These are phyloP conservation scores for Trichoderma gamsii DNA, from an alignment of 495 filamentous ascomycete species.

Conservation along the genomic window DNA sequence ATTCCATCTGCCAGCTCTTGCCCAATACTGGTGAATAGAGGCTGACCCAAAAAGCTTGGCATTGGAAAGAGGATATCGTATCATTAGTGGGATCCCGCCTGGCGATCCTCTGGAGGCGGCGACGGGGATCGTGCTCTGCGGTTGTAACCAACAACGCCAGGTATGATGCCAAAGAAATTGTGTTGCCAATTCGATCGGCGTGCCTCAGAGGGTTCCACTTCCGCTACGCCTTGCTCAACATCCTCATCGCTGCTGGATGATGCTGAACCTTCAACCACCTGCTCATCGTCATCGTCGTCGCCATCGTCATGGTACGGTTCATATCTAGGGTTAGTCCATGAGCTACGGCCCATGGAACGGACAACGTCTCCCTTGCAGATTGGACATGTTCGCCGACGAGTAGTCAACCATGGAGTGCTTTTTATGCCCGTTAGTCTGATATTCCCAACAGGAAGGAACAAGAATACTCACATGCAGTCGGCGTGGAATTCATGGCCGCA, in stretches of 20 bases:
- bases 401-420: slow-evolving; percentile 97
- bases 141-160: neutral
- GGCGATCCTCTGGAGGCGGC: neutral
- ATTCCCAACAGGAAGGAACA: neutral
- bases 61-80: too few relatives aligned
- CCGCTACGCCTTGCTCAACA: slow-evolving; percentile 26
- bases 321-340: slow-evolving; percentile 36
- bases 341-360: slow-evolving; percentile 44
- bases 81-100: neutral
- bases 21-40: neutral
- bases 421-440: slow-evolving; percentile 22
- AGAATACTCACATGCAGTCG: slow-evolving; percentile 87
- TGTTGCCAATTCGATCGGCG: slow-evolving; percentile 18
- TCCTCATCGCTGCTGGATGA: slow-evolving; percentile 19
- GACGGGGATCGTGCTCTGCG: neutral
- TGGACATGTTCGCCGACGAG: slow-evolving; percentile 87
- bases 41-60: neutral
- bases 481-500: slow-evolving; percentile 98
- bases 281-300: slow-evolving; percentile 34
- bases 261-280: slow-evolving; percentile 17
- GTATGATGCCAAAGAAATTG: slow-evolving; percentile 6
- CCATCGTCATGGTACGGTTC: slow-evolving; percentile 43
- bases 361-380: slow-evolving; percentile 99
- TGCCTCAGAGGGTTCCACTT: slow-evolving; percentile 16
- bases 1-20: neutral